Base-by-base conservation (phyloP, 352 stramenopile species). In the Phytophthora megakarya region DNA sequence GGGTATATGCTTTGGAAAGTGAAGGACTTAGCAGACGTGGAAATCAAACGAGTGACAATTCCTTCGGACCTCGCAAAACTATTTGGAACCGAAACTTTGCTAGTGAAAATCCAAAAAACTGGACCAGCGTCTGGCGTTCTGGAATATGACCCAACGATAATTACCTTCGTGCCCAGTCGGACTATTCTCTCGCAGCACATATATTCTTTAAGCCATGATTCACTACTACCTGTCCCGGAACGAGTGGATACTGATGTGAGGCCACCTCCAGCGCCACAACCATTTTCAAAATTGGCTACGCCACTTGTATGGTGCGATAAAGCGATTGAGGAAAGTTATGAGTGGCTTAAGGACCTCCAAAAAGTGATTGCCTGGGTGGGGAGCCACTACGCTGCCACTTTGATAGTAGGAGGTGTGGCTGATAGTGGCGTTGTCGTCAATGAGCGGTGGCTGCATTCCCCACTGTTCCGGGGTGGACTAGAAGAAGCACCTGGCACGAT, bases 271-370 rank as follows among this genome's bases (percentile, higher is more conserved):
- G 54, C 44, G 7, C 54, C 62, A 45, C 46, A 55, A 13, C 56
- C 55, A 38, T 43, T 52, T 11, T 18, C 38, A 60, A 65, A 66
- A 7, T 23, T 8, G 8, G 5, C 13, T 51, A 11, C 23, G 38
- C 8, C 48, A 6, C 43, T 28, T 7, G 15, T 19, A 18, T 51
- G 33, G 39, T 67, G 40, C 13, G 64, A 76, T 10, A 67, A 64
- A 28, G 33, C 12, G 4, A 43, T 78, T 25, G 60, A 72, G 48
- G 65, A 81, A 40, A 75, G 72, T 23, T 39, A 50, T 26, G 28
- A 65, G 19, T 92, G 83, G 83, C 55, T 92, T 0, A 67, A 80
- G 47, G 83, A 92, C 49, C 47, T 92, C 19, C 83, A 90, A 59
- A 88, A 86, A 22, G 56, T 84, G n/a, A 13, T 92, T 40, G 57